These are phyloP conservation scores for Globisporangium yorkense DNA, from an alignment of 352 stramenopile genomes.

Conservation along the genomic window DNA sequence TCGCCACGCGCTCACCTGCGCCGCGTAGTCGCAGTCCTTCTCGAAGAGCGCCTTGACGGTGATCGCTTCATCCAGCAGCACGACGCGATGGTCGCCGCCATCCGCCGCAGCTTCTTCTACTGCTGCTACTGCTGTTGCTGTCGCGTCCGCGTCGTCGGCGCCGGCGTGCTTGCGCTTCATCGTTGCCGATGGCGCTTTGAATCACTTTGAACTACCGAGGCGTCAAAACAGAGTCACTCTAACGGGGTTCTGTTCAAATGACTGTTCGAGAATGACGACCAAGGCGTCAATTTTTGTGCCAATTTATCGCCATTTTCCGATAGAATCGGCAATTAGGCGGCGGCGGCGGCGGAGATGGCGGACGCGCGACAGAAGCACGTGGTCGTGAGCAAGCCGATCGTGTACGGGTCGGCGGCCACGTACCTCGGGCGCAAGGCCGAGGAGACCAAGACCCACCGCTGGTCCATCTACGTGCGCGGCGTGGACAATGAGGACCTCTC, in stretches of 20 bases:
- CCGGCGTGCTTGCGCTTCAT: slow-evolving; percentile 47
- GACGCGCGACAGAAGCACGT: slow-evolving; percentile 72
- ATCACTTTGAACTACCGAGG: too few relatives aligned
- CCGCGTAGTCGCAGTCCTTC: slow-evolving; percentile 14
- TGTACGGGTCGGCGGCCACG: slow-evolving; percentile 93
- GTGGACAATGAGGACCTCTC: slow-evolving; percentile 93
- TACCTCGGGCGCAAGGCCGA: slow-evolving; percentile 91
- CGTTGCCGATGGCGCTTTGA: neutral
- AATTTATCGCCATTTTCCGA: neutral
- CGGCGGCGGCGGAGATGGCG: slow-evolving; percentile 31
- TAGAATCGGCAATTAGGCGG: too few relatives aligned
- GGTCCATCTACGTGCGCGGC: slow-evolving; percentile 93
- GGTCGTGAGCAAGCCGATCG: slow-evolving; percentile 90
- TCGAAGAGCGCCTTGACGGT: slow-evolving; percentile 17
- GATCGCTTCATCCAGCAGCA: slow-evolving; percentile 17
- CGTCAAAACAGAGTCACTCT: neutral
- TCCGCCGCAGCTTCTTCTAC: slow-evolving; percentile 1
- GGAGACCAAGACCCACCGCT: slow-evolving; percentile 93
- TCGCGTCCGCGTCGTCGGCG: neutral
- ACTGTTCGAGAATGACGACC: neutral
- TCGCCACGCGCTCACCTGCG: slow-evolving; percentile 7
- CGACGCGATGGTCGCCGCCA: neutral
- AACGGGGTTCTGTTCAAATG: neutral
- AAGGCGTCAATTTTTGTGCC: too few relatives aligned
- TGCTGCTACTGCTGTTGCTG: slow-evolving; percentile 2